Conservation (phyloP, 345 rosid species). For the Camelina hispida region DNA sequence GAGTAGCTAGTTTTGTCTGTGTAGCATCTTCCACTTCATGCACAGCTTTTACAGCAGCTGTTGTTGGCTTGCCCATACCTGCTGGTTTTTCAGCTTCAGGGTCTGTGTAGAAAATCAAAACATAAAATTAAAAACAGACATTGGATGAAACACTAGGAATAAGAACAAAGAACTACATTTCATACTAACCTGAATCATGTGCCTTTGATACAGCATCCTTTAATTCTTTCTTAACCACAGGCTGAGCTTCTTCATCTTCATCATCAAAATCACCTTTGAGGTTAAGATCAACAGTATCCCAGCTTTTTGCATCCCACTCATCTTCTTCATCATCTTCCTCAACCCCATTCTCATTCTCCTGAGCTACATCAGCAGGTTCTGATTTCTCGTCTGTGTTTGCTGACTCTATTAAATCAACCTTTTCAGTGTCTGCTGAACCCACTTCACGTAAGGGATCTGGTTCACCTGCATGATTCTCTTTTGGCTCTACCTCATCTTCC, state of each 20-base stretch:
- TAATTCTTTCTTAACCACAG: conserved; percentile 57
- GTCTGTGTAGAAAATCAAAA: conserved; percentile 21
- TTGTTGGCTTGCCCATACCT: conserved; percentile 38
- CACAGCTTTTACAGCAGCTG: conserved; percentile 37
- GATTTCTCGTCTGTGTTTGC: conserved; percentile 51
- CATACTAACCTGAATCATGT: conserved; percentile 53
- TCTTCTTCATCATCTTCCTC: conserved; percentile 82
- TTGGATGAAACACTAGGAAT: conserved; percentile 9
- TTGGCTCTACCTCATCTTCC: conserved; percentile 53
- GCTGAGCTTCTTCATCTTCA: conserved; percentile 75
- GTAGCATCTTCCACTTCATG: conserved; percentile 45
- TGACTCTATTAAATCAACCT: conserved; percentile 54
- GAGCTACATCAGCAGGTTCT: conserved; percentile 52
- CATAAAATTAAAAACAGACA: neutral
- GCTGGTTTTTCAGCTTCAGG: conserved; percentile 48
- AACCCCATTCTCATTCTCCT: conserved; percentile 62
- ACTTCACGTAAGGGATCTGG: conserved; percentile 48
- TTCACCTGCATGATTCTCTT: conserved; percentile 52
- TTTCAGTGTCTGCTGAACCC: conserved; percentile 53
- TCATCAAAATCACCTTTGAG: conserved; percentile 89
- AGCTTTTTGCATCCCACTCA: conserved; percentile 97
- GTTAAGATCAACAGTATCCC: conserved; percentile 85
- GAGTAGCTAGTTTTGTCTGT: conserved; percentile 26
- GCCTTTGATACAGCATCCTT: conserved; percentile 49
- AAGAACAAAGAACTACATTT: conserved; percentile 3